Conservation (phyloP, 2,329 filamentous ascomycete species). For the Magnaporthales sp. region DNA sequence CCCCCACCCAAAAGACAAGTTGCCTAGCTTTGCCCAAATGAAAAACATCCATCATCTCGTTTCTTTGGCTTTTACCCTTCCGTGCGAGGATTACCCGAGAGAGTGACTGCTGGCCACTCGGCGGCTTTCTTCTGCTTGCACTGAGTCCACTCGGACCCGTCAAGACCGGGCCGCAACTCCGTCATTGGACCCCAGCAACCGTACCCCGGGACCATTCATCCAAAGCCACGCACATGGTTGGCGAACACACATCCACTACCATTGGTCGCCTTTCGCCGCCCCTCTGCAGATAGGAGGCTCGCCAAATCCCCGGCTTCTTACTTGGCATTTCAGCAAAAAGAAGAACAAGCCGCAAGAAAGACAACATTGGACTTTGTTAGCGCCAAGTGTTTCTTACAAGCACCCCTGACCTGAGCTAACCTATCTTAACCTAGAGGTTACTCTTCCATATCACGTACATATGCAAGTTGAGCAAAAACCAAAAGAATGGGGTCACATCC, state of each 20-base stretch:
- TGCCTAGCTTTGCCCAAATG: not conserved
- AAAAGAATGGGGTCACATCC: not conserved
- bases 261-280: not conserved
- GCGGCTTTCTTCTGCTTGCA: not conserved
- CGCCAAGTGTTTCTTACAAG: not conserved
- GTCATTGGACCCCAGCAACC: not conserved
- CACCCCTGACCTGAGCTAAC: not conserved
- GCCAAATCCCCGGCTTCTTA: not conserved
- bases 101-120: not conserved
- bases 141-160: not conserved
- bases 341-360: not conserved
- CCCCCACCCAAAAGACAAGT: not conserved
- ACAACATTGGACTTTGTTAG: not conserved
- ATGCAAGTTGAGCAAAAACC: not conserved
- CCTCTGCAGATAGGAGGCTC: not conserved
- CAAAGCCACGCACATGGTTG: not conserved
- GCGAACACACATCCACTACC: not conserved
- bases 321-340: not conserved
- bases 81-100: not conserved
- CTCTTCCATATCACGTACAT: not conserved
- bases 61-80: not conserved
- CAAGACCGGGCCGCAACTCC: not conserved
- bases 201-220: not conserved
- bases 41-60: conserved; percentile 1
- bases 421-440: not conserved